Conservation (phyloP, 176 grass and related monocot species). For the Oryza meyeriana region DNA sequence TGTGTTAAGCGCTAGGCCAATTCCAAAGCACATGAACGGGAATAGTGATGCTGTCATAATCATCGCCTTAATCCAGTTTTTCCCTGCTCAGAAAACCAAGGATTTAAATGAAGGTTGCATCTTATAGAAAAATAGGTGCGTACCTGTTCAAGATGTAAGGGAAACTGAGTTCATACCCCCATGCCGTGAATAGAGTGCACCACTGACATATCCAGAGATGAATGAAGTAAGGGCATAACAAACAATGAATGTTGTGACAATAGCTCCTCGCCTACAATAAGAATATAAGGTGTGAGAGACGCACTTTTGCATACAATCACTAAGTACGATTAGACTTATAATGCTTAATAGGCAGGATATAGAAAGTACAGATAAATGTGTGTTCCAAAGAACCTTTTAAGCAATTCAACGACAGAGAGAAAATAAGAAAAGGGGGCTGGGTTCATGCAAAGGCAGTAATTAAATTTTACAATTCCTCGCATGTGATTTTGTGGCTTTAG, state of each 20-base stretch:
- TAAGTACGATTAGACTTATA: slow-evolving; percentile 16
- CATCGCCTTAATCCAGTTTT: slow-evolving; percentile 92
- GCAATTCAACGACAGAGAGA: not conserved
- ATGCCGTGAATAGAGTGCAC: slow-evolving; percentile 68
- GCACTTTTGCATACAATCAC: slow-evolving; percentile 9
- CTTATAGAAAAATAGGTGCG: slow-evolving; percentile 8
- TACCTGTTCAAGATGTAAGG: slow-evolving; percentile 15
- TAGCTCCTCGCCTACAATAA: slow-evolving; percentile 69
- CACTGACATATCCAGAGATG: slow-evolving; percentile 89
- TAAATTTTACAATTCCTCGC: not conserved
- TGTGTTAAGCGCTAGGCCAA: slow-evolving; percentile 80
- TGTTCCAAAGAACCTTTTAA: not conserved
- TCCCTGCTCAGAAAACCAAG: slow-evolving; percentile 50
- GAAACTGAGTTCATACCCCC: slow-evolving; percentile 56
- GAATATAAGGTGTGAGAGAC: slow-evolving; percentile 8
- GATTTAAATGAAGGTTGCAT: slow-evolving; percentile 7
- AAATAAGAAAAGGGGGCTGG: not conserved
- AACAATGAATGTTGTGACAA: slow-evolving; percentile 88
- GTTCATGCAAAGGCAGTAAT: not conserved
- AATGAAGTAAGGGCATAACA: slow-evolving; percentile 98
- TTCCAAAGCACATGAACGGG: slow-evolving; percentile 93
- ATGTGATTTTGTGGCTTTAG: not conserved
- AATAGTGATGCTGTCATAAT: slow-evolving; percentile 84
- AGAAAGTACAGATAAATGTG: not conserved
- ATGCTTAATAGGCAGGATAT: not conserved